Base-by-base conservation (phyloP, 116 monocot species). In the Papilionanthe hybrid region DNA sequence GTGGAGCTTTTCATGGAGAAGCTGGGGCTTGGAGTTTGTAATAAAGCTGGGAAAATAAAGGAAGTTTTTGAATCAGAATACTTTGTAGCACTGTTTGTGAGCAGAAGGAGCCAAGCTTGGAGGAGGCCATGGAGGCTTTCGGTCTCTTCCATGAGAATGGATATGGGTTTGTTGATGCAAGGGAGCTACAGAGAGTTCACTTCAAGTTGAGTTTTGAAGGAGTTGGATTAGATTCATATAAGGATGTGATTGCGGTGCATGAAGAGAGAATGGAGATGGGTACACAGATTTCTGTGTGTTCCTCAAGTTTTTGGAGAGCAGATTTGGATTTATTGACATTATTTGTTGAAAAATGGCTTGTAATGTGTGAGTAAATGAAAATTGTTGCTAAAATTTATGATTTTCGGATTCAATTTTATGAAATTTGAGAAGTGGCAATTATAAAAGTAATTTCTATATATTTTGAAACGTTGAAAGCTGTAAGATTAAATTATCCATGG, bases 281-380 rank as follows among this genome's bases (percentile, higher is more conserved):
- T 79, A 42, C 79, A 88, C 88, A 42, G 86, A 86, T 90, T 82
- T 88, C 75, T 29, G 73, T 80, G 90, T 84, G 79, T 90, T 90
- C 75, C 77, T 81, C 12, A 84, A 81, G 79, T 73, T 91, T 44
- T 50, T 88, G 85, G 84, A 91, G 81, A 78, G n/a, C 9, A 80
- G 85, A 58, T 88, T 27, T 80, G 80, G 13, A 49, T 49, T 49
- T 49, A 13, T 49, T 0, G 49, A 49, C n/a, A n/a, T n/a, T n/a
- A n/a, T n/a, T n/a, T n/a, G n/a, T n/a, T n/a, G n/a, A n/a, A 49
- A 49, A 49, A 49, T 49, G 9, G 49, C 0, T 12, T 9, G 49
- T 11, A 49, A 49, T 49, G 13, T 11, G 11, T 49, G 9, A 13
- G 49, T 49, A 11, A 11, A 49, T 11, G 49, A 11, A 49, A 12